phyloP scores from a whole-genome alignment of 176 grass and related monocot species.

The Dactylis glomerata region DNA sequence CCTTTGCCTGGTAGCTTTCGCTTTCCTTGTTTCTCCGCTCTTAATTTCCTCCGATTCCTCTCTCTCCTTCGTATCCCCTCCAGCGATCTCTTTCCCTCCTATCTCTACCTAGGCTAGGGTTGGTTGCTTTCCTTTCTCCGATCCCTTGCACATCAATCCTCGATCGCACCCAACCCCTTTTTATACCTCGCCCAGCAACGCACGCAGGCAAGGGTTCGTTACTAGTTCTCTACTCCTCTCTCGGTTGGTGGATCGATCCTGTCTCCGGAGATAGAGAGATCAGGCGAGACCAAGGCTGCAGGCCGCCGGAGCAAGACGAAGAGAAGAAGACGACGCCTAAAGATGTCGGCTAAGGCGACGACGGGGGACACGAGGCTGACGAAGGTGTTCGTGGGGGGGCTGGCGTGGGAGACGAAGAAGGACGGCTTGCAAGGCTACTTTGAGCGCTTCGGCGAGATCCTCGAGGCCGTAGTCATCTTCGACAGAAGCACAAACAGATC shows the following conservation, averaged over 20 bases:
- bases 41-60: neutral
- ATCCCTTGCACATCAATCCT: constrained; percentile 54
- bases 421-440: constrained; percentile 45
- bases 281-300: neutral
- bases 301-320: constrained; percentile 20
- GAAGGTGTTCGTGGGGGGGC: constrained; percentile 50
- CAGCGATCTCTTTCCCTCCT: neutral
- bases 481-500: constrained; percentile 60
- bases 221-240: neutral
- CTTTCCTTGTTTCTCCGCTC: neutral
- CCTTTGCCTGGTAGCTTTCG: constrained; percentile 26
- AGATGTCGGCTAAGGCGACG: constrained; percentile 26
- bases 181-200: neutral
- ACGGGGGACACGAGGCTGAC: constrained; percentile 48
- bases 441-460: constrained; percentile 76
- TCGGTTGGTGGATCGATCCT: constrained; percentile 31
- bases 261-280: too few species aligned
- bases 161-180: constrained; percentile 6
- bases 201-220: constrained; percentile 2
- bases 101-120: constrained; percentile 41
- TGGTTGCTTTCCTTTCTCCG: constrained; percentile 34
- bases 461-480: constrained; percentile 90
- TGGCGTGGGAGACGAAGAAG: constrained; percentile 53
- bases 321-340: neutral
- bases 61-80: neutral